Evolutionary conservation across 352 stramenopile species (phyloP).

Genomic region (Phytophthora hibernalis): DNA sequence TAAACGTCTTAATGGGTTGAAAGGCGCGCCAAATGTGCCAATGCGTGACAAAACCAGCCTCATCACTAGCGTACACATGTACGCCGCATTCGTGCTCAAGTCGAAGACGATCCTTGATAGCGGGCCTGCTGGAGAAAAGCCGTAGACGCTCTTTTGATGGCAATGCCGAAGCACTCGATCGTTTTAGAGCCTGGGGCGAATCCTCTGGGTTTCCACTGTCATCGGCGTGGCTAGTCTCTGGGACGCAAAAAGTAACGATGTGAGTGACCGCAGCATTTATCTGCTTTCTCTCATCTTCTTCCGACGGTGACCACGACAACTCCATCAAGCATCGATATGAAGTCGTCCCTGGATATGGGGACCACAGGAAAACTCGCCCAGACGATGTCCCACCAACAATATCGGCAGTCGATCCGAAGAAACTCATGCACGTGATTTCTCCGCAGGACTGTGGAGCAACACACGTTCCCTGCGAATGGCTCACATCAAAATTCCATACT

Average conservation of each 20-base stretch:
- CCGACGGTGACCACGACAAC: constrained; percentile 10
- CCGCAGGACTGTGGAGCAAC: constrained; percentile 34
- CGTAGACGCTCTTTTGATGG: constrained; percentile 23
- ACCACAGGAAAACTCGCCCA: constrained; percentile 63
- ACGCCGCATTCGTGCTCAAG: constrained; percentile 36
- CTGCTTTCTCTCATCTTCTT: neutral
- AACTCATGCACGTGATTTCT: constrained; percentile 68
- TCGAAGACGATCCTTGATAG: constrained; percentile 39
- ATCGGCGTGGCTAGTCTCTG: neutral
- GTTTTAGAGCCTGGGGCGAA: neutral
- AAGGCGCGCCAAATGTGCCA: constrained; percentile 41
- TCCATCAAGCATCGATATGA: constrained; percentile 36
- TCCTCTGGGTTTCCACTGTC: neutral
- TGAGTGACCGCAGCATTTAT: constrained; percentile 20
- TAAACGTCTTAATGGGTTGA: constrained; percentile 1
- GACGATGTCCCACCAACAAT: constrained; percentile 59
- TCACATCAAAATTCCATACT: constrained; percentile 80
- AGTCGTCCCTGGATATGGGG: constrained; percentile 25
- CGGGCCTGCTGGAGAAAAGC: constrained; percentile 27
- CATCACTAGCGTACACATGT: constrained; percentile 53
- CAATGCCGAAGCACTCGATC: constrained; percentile 3
- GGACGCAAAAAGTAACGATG: constrained; percentile 18
- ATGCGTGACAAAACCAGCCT: constrained; percentile 46
- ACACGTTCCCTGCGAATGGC: constrained; percentile 67
- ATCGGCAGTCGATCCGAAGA: constrained; percentile 51